Evolutionary conservation across 2,329 filamentous ascomycete species (phyloP).

Genomic region (Ophiocordyceps sinensis): DNA sequence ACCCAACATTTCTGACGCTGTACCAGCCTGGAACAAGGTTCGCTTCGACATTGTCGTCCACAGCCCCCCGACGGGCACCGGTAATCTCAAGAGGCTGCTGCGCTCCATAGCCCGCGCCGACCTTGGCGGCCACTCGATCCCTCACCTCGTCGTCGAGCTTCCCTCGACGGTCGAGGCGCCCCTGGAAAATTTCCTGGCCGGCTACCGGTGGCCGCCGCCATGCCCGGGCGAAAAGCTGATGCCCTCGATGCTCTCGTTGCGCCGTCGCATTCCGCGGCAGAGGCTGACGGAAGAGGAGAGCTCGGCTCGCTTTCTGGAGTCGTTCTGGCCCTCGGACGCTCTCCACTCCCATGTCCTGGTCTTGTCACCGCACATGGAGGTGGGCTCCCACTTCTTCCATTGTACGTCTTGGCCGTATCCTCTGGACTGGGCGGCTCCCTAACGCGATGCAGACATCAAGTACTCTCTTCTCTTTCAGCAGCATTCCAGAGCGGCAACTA

Average conservation of each 20-base stretch:
- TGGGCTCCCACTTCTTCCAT: constrained; percentile 72
- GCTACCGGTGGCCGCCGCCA: constrained; percentile 52
- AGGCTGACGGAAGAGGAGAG: constrained; percentile 53
- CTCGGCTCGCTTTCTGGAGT: constrained; percentile 65
- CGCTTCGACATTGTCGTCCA: constrained; percentile 75
- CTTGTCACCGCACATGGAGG: constrained; percentile 65
- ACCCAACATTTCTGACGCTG: constrained; percentile 3
- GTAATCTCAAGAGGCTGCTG: constrained; percentile 62
- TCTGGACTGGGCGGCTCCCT: constrained; percentile 1
- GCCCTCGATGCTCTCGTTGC: constrained; percentile 49
- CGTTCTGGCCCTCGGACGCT: constrained; percentile 64
- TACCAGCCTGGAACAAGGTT: constrained; percentile 59
- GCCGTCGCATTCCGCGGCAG: constrained; percentile 54
- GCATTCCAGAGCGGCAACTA: constrained; percentile 41
- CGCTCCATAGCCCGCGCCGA: constrained; percentile 63
- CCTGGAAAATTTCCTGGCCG: constrained; percentile 46
- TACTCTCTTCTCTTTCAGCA: constrained; percentile 65
- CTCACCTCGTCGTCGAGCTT: constrained; percentile 74
- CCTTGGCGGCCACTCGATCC: constrained; percentile 53
- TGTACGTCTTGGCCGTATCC: constrained; percentile 29
- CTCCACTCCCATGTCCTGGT: constrained; percentile 63
- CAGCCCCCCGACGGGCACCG: constrained; percentile 54
- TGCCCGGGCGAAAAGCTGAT: constrained; percentile 20
- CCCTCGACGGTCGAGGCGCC: constrained; percentile 54
- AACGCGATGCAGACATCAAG: constrained; percentile 43